Conservation (phyloP, 306 rosid species). For the Cucurbita ficifolia region DNA sequence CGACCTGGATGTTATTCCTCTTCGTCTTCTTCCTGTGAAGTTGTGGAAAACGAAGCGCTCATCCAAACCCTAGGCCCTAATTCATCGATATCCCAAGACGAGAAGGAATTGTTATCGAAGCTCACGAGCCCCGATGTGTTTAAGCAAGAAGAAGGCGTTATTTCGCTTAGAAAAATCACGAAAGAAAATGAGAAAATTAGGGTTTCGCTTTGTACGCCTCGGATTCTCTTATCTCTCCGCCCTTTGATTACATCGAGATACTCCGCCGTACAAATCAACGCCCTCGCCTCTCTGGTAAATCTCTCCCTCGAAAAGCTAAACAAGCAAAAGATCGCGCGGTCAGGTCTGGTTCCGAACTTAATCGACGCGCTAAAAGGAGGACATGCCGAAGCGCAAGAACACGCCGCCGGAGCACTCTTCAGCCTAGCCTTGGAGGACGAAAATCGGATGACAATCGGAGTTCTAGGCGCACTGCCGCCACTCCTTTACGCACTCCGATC, state of each 20-base stretch:
- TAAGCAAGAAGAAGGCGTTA: conserved; percentile 59
- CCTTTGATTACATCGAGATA: conserved; percentile 36
- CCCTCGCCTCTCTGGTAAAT: conserved; percentile 67
- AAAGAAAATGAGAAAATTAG: conserved; percentile 37
- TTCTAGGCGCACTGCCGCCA: conserved; percentile 72
- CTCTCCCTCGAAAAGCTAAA: conserved; percentile 71
- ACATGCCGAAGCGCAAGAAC: conserved; percentile 71
- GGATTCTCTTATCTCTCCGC: conserved; percentile 30
- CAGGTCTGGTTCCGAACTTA: conserved; percentile 53
- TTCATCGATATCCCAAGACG: conserved; percentile 40
- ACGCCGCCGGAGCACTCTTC: conserved; percentile 84
- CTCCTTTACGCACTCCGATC: conserved; percentile 63
- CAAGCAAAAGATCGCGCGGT: conserved; percentile 68
- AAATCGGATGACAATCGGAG: conserved; percentile 84
- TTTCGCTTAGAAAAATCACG: conserved; percentile 46
- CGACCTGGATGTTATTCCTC: conserved; percentile 60
- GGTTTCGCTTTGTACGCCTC: conserved; percentile 43
- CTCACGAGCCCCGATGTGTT: conserved; percentile 38
- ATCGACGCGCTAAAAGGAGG: conserved; percentile 64
- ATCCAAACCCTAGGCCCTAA: conserved; percentile 5
- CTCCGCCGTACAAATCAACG: conserved; percentile 57
- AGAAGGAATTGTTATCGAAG: conserved; percentile 24
- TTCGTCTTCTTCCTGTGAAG: conserved; percentile 49
- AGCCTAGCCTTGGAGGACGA: conserved; percentile 66
- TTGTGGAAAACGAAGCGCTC: conserved; percentile 25